A percentile compares a stretch with the other conserved stretches of the same genome.
phyloP scores from a whole-genome alignment of 441 rosid genomes.

The Gossypium aridum region DNA sequence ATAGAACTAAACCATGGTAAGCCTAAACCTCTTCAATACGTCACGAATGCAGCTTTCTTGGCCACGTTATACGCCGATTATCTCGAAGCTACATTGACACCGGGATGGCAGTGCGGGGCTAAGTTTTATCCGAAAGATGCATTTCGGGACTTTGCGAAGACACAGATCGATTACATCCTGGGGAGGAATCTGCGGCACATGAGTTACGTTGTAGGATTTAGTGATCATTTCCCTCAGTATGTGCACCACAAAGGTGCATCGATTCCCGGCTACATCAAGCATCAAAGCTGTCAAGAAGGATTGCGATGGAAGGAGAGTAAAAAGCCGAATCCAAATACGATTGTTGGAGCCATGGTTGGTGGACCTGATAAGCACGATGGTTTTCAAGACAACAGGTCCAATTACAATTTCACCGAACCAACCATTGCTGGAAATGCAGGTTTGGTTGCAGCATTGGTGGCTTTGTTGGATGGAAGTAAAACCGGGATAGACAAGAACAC shows the following conservation, averaged over 20 bases:
- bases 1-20: slow-evolving; percentile 71
- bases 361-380: slow-evolving; percentile 83
- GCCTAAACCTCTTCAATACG: slow-evolving; percentile 85
- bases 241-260: slow-evolving; percentile 92
- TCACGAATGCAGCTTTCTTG: slow-evolving; percentile 74
- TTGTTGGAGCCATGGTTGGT: slow-evolving; percentile 93
- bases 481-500: slow-evolving; percentile 69
- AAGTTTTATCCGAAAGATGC: slow-evolving; percentile 57
- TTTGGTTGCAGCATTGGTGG: slow-evolving; percentile 79
- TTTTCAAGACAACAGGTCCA: slow-evolving; percentile 66
- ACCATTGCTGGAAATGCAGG: slow-evolving; percentile 91
- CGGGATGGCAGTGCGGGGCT: slow-evolving; percentile 81
- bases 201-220: slow-evolving; percentile 85
- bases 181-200: slow-evolving; percentile 83
- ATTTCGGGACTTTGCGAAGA: slow-evolving; percentile 62
- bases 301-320: slow-evolving; percentile 68
- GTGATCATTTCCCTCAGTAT: slow-evolving; percentile 58
- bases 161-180: slow-evolving; percentile 82
- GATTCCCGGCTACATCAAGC: slow-evolving; percentile 67
- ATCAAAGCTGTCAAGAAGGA: slow-evolving; percentile 73
- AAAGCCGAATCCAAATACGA: slow-evolving; percentile 65
- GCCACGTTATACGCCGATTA: slow-evolving; percentile 67
- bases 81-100: slow-evolving; percentile 78
- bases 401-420: slow-evolving; percentile 91
- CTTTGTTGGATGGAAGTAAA: slow-evolving; percentile 53